Base-by-base conservation (phyloP, 495 filamentous ascomycete genomes). In the Penicillium manginii region DNA sequence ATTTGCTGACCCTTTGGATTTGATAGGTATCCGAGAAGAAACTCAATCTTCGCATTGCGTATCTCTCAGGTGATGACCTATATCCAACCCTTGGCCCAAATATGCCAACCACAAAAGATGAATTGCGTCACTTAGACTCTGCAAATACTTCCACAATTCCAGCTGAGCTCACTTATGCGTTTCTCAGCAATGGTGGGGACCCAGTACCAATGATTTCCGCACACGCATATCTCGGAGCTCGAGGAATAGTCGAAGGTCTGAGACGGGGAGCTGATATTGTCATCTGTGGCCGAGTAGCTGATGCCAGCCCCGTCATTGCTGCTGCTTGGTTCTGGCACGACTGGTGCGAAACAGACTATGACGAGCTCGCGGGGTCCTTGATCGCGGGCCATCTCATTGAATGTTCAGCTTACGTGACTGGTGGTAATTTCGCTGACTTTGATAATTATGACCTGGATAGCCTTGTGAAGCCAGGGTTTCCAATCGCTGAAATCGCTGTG, bases 341-440 rank as follows among this genome's bases (percentile, higher is more conserved):
- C 31, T 23, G 52, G n/a, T 8, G 15, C 14, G 39, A 72, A 14
- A 67, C 68, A 1, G 65, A 78, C 23, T 78, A 76, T 22, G 70
- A 81, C 52, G 42, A 66, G 23, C 63, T 84, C 2, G 80, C 82
- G 0, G 72, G 72, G 6, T 60, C 78, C 5, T 59, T 83, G 8
- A 63, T 83, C 2, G 74, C 77, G 1, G 79, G 79, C 1, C 79
- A 83, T 70, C 56, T 83, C 14, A 80, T 83, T 56, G 82, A 83
- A 58, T 84, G 81, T 58, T 75, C 73, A 0, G 62, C 73, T 4
- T 84, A 83, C 59, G 79, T 80, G 8, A 78, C 71, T 40, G 81
- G 83, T 14, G 77, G 70, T 0, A 81, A 85, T 58, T 86, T 80
- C 60, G 58, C 76, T 1, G 83, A 81, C 0, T 84, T 84, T 60